Conservation (phyloP, 2,329 filamentous ascomycete species). For the Stylonectria norvegica region DNA sequence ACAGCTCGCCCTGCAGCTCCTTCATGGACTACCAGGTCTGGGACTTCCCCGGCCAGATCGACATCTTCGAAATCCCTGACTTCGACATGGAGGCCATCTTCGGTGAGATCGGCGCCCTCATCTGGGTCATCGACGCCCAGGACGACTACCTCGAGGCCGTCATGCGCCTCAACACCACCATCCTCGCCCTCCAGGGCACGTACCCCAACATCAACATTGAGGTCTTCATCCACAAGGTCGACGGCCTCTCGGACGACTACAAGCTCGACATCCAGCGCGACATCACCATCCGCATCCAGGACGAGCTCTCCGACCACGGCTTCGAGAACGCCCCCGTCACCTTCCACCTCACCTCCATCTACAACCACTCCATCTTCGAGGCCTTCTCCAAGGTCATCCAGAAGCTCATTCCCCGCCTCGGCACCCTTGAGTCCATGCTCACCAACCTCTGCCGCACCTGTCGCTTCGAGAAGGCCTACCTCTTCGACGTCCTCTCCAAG, state of each 20-base stretch:
- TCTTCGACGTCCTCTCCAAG: constrained; percentile 96
- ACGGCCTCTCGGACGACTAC: constrained; percentile 95
- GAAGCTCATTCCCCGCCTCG: constrained; percentile 89
- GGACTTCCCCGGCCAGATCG: constrained; percentile 94
- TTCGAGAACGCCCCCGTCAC: constrained; percentile 91
- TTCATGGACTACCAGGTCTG: constrained; percentile 99
- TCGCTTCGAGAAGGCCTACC: constrained; percentile 94
- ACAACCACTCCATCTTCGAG: constrained; percentile 98
- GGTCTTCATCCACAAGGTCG: constrained; percentile 98
- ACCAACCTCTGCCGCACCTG: constrained; percentile 92
- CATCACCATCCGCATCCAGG: constrained; percentile 92
- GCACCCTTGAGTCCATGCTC: constrained; percentile 88
- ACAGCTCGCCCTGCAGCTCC: constrained; percentile 54
- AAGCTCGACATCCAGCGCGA: constrained; percentile 94
- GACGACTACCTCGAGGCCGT: constrained; percentile 96
- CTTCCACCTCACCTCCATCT: constrained; percentile 96
- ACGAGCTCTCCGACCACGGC: constrained; percentile 89
- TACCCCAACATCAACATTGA: constrained; percentile 96
- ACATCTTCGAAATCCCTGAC: constrained; percentile 79
- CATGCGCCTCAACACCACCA: constrained; percentile 79
- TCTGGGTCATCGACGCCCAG: constrained; percentile 98
- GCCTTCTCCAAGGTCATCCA: constrained; percentile 98
- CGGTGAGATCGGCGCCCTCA: constrained; percentile 86
- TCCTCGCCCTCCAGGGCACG: constrained; percentile 80
- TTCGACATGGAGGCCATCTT: constrained; percentile 95